Evolutionary conservation across 2,329 filamentous ascomycete genomes (phyloP).

Genomic region (Ophiostoma montium): DNA sequence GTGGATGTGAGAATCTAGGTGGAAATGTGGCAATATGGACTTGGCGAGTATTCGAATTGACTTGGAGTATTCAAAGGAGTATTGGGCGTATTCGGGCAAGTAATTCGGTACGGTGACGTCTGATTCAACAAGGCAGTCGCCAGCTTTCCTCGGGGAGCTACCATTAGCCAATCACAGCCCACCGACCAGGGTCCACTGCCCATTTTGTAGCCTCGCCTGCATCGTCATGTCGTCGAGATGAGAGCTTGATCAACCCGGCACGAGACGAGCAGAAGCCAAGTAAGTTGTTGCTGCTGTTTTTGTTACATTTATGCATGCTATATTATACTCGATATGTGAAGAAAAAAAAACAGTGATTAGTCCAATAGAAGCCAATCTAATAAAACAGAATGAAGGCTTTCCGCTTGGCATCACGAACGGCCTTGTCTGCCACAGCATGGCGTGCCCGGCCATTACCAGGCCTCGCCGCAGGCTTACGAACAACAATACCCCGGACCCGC

Average conservation of each 20-base stretch:
- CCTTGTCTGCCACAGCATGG: slow-evolving; percentile 11
- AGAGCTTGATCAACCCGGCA: not conserved
- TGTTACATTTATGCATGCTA: not conserved
- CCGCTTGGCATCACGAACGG: slow-evolving; percentile 1
- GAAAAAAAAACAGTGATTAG: not conserved
- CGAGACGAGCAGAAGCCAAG: no score
- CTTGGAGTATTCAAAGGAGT: no score
- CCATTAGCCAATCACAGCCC: not conserved
- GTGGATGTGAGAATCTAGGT: not conserved
- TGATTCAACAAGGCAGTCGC: not conserved
- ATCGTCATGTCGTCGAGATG: not conserved
- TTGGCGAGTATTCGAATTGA: no score
- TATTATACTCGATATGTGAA: no score
- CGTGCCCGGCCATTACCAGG: not conserved
- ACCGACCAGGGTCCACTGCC: not conserved
- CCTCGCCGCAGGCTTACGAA: not conserved
- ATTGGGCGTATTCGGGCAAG: not conserved
- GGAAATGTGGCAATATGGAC: no score
- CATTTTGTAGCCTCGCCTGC: not conserved
- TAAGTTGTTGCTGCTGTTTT: not conserved
- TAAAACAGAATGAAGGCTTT: not conserved
- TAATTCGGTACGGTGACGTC: not conserved
- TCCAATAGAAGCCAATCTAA: not conserved
- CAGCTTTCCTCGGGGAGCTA: not conserved
- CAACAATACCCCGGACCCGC: slow-evolving; percentile 4